A percentile compares a stretch with the other conserved stretches of the same genome.
Conservation (phyloP, 1,139 yeast genomes). For the Geotrichum cucujoidarum region DNA sequence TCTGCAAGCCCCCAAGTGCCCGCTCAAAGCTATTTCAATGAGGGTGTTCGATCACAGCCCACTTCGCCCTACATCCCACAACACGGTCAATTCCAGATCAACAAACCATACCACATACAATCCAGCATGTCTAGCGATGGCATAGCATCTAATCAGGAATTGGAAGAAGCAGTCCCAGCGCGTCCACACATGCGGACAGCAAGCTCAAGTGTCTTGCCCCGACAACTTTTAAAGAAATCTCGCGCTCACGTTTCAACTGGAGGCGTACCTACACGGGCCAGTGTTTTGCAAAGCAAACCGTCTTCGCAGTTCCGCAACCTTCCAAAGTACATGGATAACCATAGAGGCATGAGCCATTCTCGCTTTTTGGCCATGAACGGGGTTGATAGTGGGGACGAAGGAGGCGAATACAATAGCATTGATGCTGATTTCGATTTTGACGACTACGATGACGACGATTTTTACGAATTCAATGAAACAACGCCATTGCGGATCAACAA, state of each 20-base stretch:
- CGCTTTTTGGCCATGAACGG: not conserved
- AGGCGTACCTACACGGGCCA: not conserved
- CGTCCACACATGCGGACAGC: not conserved
- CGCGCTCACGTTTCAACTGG: not conserved
- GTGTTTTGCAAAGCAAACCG: not conserved
- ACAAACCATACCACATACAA: not conserved
- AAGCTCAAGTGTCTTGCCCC: not conserved
- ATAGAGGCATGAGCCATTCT: not conserved
- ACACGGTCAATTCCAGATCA: not conserved
- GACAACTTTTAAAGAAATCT: not conserved
- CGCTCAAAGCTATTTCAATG: not conserved
- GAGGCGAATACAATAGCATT: constrained; percentile 24
- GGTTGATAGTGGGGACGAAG: constrained; percentile 30
- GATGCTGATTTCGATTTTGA: constrained; percentile 25
- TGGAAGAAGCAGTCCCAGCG: not conserved
- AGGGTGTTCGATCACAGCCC: not conserved
- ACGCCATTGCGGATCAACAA: not conserved
- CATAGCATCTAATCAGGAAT: not conserved
- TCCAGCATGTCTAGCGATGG: not conserved
- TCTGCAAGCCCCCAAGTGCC: not conserved
- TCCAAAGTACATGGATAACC: not conserved
- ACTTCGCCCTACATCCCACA: not conserved
- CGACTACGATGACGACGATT: constrained; percentile 21
- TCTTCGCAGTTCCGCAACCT: not conserved
- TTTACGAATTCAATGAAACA: not conserved